Conservation (phyloP, 441 rosid genomes). For the Kokia cookei region DNA sequence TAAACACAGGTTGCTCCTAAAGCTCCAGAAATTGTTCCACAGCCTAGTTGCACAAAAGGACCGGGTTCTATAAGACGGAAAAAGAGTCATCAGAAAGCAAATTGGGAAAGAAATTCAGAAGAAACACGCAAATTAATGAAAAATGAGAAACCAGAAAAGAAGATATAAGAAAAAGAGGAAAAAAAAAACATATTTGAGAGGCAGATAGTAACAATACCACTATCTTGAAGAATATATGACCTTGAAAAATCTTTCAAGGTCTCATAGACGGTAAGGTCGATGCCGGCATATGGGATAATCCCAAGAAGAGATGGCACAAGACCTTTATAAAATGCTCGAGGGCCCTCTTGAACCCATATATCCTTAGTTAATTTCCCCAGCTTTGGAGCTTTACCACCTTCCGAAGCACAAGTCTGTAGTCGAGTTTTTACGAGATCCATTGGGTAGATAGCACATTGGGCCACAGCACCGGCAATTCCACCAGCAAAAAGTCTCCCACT, state of each 20-base stretch:
- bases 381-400: conserved; percentile 63
- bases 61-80: conserved; percentile 58
- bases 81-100: background rate
- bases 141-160: background rate
- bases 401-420: conserved; percentile 65
- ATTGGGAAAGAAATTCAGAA: background rate
- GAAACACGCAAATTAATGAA: background rate
- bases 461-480: conserved; percentile 94
- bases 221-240: conserved; percentile 66
- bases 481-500: conserved; percentile 84
- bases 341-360: conserved; percentile 86
- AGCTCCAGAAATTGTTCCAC: conserved; percentile 91
- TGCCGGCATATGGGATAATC: conserved; percentile 90
- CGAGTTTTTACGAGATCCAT: conserved; percentile 96
- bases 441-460: conserved; percentile 86
- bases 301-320: conserved; percentile 94
- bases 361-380: conserved; percentile 62
- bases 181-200: background rate
- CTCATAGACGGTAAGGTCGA: conserved; percentile 93
- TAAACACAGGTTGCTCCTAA: conserved; percentile 94
- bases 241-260: conserved; percentile 82
- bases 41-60: conserved; percentile 76
- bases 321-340: conserved; percentile 92
- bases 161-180: background rate
- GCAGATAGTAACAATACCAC: conserved; percentile 35